A percentile compares a stretch with the other conserved stretches of the same genome.
Evolutionary conservation across 2,329 filamentous ascomycete genomes (phyloP).

Genomic region (Colletotrichum somersetense): DNA sequence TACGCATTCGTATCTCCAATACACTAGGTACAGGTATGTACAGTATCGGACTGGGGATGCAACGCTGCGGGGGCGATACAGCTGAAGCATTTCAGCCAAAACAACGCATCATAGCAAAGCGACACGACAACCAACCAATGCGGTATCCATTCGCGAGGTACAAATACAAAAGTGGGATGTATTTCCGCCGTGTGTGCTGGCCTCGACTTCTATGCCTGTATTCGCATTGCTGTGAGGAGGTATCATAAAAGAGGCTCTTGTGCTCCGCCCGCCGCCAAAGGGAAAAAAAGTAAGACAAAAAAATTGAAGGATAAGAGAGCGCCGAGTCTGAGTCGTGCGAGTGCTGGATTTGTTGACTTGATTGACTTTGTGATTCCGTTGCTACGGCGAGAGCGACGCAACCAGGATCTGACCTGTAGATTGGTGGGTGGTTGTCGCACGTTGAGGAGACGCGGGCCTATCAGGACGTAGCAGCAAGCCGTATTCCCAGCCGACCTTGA

Average conservation of each 20-base stretch:
- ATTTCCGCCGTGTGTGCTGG: background rate
- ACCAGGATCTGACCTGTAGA: conserved; percentile 22
- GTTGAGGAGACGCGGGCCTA: conserved; percentile 37
- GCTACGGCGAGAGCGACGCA: conserved; percentile 32
- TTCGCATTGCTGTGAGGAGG: background rate
- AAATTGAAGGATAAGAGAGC: background rate
- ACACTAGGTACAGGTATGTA: too few species aligned
- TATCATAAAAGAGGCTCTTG: background rate
- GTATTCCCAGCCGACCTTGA: conserved; percentile 25
- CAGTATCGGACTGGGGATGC: too few species aligned
- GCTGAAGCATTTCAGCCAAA: conserved; percentile 23
- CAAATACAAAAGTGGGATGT: background rate
- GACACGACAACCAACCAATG: background rate
- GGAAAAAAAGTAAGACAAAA: background rate
- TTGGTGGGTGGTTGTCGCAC: conserved; percentile 28
- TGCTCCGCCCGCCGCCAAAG: background rate
- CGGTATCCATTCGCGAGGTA: background rate
- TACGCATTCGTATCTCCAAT: background rate
- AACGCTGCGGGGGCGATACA: conserved; percentile 9
- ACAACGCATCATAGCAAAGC: background rate
- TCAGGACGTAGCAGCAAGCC: conserved; percentile 33
- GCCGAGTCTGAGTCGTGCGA: background rate
- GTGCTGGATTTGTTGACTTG: conserved; percentile 35
- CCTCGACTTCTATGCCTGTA: background rate
- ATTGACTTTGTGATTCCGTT: conserved; percentile 25